Evolutionary conservation across 345 rosid species (phyloP).

Genomic region (Cochlearia excelsa): DNA sequence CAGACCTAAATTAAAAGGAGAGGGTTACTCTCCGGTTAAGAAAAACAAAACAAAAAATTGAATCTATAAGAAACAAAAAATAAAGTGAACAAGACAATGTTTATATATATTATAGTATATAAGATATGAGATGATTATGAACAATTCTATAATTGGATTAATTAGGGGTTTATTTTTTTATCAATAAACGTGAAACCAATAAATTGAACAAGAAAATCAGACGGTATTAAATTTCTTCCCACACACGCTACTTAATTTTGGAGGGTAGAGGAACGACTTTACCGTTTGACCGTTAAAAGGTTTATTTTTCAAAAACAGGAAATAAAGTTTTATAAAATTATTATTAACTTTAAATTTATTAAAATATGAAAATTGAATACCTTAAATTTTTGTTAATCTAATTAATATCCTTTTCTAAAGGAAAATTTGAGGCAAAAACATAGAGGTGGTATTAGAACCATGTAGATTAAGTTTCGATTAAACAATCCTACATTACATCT

Average conservation of each 20-base stretch:
- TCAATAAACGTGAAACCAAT: not conserved
- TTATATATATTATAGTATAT: not conserved
- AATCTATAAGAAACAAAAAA: constrained; percentile 13
- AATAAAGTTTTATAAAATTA: too few relatives aligned
- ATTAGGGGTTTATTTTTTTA: constrained; percentile 6
- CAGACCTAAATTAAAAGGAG: constrained; percentile 20
- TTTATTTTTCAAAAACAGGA: not conserved
- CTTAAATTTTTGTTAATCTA: too few relatives aligned
- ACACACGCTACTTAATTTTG: constrained; percentile 39
- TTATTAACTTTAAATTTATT: too few relatives aligned
- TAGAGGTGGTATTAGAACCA: too few relatives aligned
- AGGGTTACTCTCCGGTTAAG: constrained; percentile 30
- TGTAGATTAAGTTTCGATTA: too few relatives aligned
- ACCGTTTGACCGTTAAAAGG: constrained; percentile 30
- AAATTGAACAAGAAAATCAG: constrained; percentile 12
- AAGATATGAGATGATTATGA: constrained; percentile 19
- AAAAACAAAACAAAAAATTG: constrained; percentile 8
- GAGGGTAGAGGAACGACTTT: constrained; percentile 34
- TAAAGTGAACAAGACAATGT: not conserved
- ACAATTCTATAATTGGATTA: constrained; percentile 32
- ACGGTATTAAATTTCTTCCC: constrained; percentile 45
- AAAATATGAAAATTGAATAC: too few relatives aligned
- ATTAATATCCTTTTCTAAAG: too few relatives aligned
- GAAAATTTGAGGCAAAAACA: too few relatives aligned
- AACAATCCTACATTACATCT: too few relatives aligned